phyloP scores from a whole-genome alignment of 2,329 filamentous ascomycete genomes.

The Ophiostoma sp. region DNA sequence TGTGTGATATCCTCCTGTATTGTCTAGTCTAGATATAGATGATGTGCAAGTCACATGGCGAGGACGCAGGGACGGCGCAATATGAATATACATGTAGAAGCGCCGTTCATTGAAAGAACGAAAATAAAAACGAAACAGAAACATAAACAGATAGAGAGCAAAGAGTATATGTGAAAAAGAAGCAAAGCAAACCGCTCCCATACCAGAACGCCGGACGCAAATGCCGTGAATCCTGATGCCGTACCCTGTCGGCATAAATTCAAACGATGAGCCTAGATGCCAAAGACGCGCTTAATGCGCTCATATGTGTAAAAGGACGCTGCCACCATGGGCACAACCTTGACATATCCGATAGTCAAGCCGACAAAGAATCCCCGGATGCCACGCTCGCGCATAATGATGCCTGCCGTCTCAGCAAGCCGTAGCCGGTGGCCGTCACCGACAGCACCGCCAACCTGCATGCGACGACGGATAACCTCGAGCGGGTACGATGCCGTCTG shows the following conservation, averaged over 20 bases:
- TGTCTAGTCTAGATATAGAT: neutral
- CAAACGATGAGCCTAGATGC: slow-evolving; percentile 42
- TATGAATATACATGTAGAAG: neutral
- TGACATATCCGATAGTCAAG: slow-evolving; percentile 88
- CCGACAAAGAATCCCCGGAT: slow-evolving; percentile 84
- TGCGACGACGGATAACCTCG: slow-evolving; percentile 83
- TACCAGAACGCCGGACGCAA: neutral
- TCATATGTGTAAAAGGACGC: slow-evolving; percentile 63
- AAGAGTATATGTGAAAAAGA: slow-evolving; percentile 8
- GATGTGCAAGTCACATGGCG: neutral
- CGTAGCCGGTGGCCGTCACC: slow-evolving; percentile 77
- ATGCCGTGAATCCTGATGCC: neutral
- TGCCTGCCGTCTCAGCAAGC: slow-evolving; percentile 70
- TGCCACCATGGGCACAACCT: slow-evolving; percentile 85
- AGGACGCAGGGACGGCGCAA: neutral
- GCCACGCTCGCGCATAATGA: slow-evolving; percentile 72
- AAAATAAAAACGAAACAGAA: neutral
- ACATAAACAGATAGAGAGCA: neutral
- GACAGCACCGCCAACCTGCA: slow-evolving; percentile 94
- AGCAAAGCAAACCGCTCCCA: slow-evolving; percentile 6
- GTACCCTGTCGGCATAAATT: neutral
- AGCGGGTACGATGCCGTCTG: slow-evolving; percentile 92
- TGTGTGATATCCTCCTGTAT: neutral
- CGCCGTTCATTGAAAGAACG: neutral
- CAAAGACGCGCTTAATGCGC: slow-evolving; percentile 57